Percentiles rank a stretch among this genome's conserved stretches.
Evolutionary conservation across 2,329 filamentous ascomycete species (phyloP).

Genomic region (Apiospora arundinis): DNA sequence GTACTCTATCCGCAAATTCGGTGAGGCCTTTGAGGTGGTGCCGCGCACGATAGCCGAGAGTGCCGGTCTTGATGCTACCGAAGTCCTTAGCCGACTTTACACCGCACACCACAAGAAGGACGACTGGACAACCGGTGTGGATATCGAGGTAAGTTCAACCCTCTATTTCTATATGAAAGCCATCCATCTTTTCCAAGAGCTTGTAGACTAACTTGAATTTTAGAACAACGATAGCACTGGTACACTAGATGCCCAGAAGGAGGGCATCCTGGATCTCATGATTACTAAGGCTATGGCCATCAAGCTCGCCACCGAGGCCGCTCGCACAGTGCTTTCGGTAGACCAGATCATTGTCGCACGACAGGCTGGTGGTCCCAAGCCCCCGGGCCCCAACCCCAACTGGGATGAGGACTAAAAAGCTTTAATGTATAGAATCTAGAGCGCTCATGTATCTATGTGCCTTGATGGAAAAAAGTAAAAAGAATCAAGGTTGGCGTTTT

Average conservation of each 20-base stretch:
- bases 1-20: constrained; percentile 97
- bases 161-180: background rate
- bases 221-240: constrained; percentile 80
- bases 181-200: constrained; percentile 23
- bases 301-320: constrained; percentile 93
- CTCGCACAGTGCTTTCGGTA: constrained; percentile 90
- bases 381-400: constrained; percentile 88
- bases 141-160: constrained; percentile 72
- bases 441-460: constrained; percentile 10
- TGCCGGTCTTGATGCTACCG: constrained; percentile 95
- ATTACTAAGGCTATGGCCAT: constrained; percentile 96
- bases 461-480: background rate
- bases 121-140: constrained; percentile 89
- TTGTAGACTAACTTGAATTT: constrained; percentile 26
- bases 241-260: constrained; percentile 82
- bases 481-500: constrained; percentile 22
- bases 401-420: constrained; percentile 65
- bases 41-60: constrained; percentile 94
- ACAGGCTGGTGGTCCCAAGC: constrained; percentile 97
- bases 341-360: constrained; percentile 99
- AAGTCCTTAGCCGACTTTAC: constrained; percentile 90
- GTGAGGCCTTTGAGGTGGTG: constrained; percentile 96
- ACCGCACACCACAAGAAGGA: constrained; percentile 90
- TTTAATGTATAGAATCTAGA: constrained; percentile 12
- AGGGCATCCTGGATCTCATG: constrained; percentile 91